A percentile compares a stretch with the other conserved stretches of the same genome.
Conservation (phyloP, 768 basidiomycete genomes). For the Psilocybe sp. region DNA sequence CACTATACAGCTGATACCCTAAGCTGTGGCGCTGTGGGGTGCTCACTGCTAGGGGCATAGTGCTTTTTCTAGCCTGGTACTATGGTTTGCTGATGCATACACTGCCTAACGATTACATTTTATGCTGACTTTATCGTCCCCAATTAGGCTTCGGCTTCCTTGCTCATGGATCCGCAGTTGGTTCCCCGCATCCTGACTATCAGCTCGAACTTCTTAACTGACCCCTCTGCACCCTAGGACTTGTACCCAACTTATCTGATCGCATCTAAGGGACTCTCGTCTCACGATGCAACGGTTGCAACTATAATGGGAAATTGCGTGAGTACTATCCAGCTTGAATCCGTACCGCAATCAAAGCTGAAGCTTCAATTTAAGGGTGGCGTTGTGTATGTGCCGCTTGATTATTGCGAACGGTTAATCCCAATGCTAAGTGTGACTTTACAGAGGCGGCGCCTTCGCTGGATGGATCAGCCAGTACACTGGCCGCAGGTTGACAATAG, state of each 20-base stretch:
- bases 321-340: slow-evolving; percentile 17
- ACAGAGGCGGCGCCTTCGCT: slow-evolving; percentile 66
- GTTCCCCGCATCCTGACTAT: neutral
- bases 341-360: neutral
- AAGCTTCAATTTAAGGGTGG: slow-evolving; percentile 31
- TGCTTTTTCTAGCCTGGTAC: too few species aligned
- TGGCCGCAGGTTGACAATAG: slow-evolving; percentile 81
- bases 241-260: slow-evolving; percentile 80
- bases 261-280: slow-evolving; percentile 55
- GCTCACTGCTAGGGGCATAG: too few species aligned
- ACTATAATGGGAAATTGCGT: slow-evolving; percentile 81
- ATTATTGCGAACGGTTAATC: neutral
- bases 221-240: slow-evolving; percentile 37
- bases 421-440: neutral
- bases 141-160: slow-evolving; percentile 69
- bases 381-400: slow-evolving; percentile 25
- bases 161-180: slow-evolving; percentile 67
- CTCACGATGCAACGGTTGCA: slow-evolving; percentile 60
- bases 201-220: neutral
- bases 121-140: neutral
- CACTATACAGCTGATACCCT: too few species aligned
- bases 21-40: too few species aligned
- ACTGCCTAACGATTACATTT: neutral
- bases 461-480: slow-evolving; percentile 72
- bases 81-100: too few species aligned